Evolutionary conservation across 2,329 filamentous ascomycete species (phyloP), one percentile per base, ranked within the genome.

Genomic region (Fusarium staphyleae): DNA sequence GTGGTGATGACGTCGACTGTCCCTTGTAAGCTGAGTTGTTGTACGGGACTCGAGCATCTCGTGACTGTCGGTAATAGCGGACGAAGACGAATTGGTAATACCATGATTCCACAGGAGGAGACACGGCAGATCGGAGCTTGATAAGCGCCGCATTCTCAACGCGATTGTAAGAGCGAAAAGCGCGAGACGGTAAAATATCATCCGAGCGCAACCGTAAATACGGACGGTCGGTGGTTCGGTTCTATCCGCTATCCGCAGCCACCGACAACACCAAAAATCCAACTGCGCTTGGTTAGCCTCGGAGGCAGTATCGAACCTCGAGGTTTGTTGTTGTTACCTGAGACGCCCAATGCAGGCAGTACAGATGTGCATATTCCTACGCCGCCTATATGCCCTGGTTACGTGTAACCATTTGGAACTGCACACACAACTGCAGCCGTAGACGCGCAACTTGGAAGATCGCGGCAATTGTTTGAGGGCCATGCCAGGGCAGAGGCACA

Each of bases 141-240:
- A 40, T 51, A 49, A 62, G 47, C 35, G 26, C 41, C 56, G 40
- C 33, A 16, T 19, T n/a, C n/a, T n/a, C n/a, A n/a, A n/a, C n/a
- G 22, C 34, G 29, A n/a, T 12, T 37, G 28, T 36, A 42, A 36
- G 15, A 46, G 34, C 40, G 34, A 58, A 32, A 35, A 32, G 32
- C 32, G 26, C 36, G 14, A 29, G 28, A 36, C 43, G 45, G 47
- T 39, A 7, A 51, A 47, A 59, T 51, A n/a, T n/a, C n/a, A 48
- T 56, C 64, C 64, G 64, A 66, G 33, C n/a, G 43, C 19, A 55
- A 41, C 62, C 65, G 65, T 66, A 67, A 67, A 65, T 66, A 63
- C 53, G 62, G 55, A 52, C 49, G 57, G 54, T 61, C 61, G 56
- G 53, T 52, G 39, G 42, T 53, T 52, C 46, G 36, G 50, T 58